Evolutionary conservation across 306 rosid species (phyloP), one percentile per base, ranked within the genome.

Genomic region (Acacia melanoxylon): DNA sequence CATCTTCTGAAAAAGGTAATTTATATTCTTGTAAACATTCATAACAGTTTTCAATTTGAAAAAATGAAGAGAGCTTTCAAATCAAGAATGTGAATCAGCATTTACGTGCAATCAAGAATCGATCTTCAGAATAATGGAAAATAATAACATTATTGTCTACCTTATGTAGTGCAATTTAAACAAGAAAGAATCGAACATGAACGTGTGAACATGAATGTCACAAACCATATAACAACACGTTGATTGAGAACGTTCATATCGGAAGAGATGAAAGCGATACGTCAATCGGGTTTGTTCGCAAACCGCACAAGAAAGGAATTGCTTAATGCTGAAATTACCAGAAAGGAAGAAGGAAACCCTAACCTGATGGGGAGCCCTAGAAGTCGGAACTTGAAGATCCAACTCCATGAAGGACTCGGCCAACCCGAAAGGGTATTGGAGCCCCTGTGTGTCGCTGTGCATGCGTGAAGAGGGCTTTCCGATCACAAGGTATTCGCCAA

Each of bases 361-460:
- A 81, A 87, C 89, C 92, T 73, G 85, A 49, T 88, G 79, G 78
- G 85, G 82, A 68, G 29, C 46, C 74, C 79, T 72, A 42, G 89
- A 68, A 79, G 85, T 56, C 17, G 87, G 68, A 86, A 75, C 35
- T 75, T 85, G 88, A 35, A 90, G 81, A 72, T 86, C 91, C 10
- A 89, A 81, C 76, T 89, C 91, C 97, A 92, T 33, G 2, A 17
- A 49, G 17, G 71, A 5, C 17, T 33, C 45, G 3, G 44, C 44
- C 24, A 66, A 66, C 71, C 71, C 8, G n/a, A 31, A 63, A 63
- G 69, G 56, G 17, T 49, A 49, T 49, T 20, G 20, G 56, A 49
- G 56, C 20, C 13, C 24, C 13, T 66, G 24, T 6, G 12, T 7
- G 5, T 66, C n/a, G 15, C n/a, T 27, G 41, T 63, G 69, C 69